Evolutionary conservation across 78 protist species (phyloP), one percentile per base, ranked within the genome.

Genomic region (Dictyostelium capitatum): DNA sequence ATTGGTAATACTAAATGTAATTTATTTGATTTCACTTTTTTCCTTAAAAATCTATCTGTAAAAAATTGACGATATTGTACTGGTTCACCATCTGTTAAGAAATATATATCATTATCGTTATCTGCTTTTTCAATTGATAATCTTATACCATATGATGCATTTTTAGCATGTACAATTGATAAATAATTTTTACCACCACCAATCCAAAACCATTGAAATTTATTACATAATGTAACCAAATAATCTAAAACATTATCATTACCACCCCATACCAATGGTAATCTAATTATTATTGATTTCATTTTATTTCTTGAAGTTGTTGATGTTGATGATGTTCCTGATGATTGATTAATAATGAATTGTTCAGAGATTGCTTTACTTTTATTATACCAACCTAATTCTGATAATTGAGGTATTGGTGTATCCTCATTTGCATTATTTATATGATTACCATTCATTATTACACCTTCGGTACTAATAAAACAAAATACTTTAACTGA

Each of bases 181-280:
- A 87, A 20, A 2, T 48, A 19, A 64, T 87, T 87, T 12, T 30
- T 53, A 7, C 92, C 92, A 64, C 92, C 83, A 3, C 92, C 92
- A 30, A 87, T 87, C 92, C 92, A 87, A 48, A 87, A 74, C 92
- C 92, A 87, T 41, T 46, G 56, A 9, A 87, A 32, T 25, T 28
- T 47, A 11, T 87, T 87, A 12, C 78, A 69, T 54, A 87, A 23
- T 2, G 53, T 37, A 6, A 43, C 59, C 0, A 87, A 23, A 4
- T 87, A 80, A 14, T 46, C 73, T 5, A 87, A 48, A 8, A 87
- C 92, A 51, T 87, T 87, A 17, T 87, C 92, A 10, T 79, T 62
- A 6, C 28, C 9, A 8, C 92, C 92, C 92, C 92, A 87, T 6
- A 87, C 79, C 17, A 87, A 28, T 12, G 92, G 92, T 23, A 87